Evolutionary conservation across 2,329 filamentous ascomycete species (phyloP), one percentile per base, ranked within the genome.

Genomic region (Neophaeococcomyces mojaviensis): DNA sequence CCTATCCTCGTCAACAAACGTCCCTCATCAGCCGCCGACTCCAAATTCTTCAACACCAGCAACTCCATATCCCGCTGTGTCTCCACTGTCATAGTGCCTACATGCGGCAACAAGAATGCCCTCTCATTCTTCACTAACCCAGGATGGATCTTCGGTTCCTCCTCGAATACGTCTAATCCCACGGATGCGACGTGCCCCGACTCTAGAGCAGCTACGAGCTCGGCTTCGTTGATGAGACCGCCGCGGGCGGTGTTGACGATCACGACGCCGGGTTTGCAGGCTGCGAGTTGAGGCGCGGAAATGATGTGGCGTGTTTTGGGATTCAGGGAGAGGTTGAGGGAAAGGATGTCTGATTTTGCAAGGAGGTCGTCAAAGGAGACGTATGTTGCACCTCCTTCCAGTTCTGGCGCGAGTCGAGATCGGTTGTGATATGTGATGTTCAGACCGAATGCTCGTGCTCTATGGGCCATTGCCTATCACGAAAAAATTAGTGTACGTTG

Each of bases 31-130:
- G 82, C 68, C 4, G 73, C 77, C 26, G 64, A 70, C 57, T 71
- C 71, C 59, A 82, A 51, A 52, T 81, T 81, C 26, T 76, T 68
- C 58, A 81, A 50, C 15, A 79, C 76, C 52, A 79, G 58, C 43
- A 78, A 56, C 59, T 81, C 77, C 77, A 80, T 81, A 45, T 78
- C 74, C 52, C 70, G 73, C 63, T 79, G 76, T 18, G 76, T 79
- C 61, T 81, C 77, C 56, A 69, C 74, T 9, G 77, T 80, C 49
- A 65, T 71, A 1, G 77, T 81, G 16, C 77, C 78, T 52, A 81
- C 73, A 55, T 81, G 78, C 32, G 78, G 78, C 51, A 80, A 58
- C 52, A 81, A 55, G 54, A 80, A 74, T n/a, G 67, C 65, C 33
- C 60, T 61, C 3, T 64, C 61, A 53, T 68, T 70, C 38, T 63